Evolutionary conservation across 805 yeast genomes (phyloP).

Genomic region (Grigorovia jiainica): DNA sequence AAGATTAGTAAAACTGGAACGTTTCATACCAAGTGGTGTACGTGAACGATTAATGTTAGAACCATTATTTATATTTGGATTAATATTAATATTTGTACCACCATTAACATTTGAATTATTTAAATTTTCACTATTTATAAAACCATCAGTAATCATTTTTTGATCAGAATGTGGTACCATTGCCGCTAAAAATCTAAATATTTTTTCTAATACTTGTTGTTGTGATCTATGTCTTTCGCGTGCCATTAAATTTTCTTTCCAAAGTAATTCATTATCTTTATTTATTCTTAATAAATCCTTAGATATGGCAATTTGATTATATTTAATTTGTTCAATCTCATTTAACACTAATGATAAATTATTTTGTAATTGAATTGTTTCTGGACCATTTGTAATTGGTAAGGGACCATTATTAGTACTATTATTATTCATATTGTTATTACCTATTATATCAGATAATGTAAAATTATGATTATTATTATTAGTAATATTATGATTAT

Average conservation of each 20-base stretch:
- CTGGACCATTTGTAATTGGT: conserved; percentile 4
- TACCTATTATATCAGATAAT: conserved; percentile 2
- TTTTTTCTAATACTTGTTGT: conserved; percentile 79
- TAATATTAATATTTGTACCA: neutral
- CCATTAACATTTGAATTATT: neutral
- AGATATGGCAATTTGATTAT: conserved; percentile 69
- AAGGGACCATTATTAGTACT: conserved; percentile 1
- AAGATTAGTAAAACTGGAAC: neutral
- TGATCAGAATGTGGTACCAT: conserved; percentile 33
- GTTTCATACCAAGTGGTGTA: neutral
- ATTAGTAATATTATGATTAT: neutral
- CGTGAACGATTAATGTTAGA: neutral
- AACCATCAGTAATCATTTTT: conserved; percentile 21
- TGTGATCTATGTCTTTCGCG: conserved; percentile 82
- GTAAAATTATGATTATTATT: conserved; percentile 8
- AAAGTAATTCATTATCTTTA: conserved; percentile 78
- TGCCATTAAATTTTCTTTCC: conserved; percentile 81
- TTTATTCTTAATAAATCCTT: conserved; percentile 78
- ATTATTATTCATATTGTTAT: conserved; percentile 3
- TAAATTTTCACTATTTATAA: neutral
- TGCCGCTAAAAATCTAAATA: conserved; percentile 77
- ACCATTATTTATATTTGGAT: neutral
- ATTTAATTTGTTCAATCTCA: conserved; percentile 68
- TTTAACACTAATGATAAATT: conserved; percentile 34
- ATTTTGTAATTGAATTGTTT: conserved; percentile 2